Evolutionary conservation across 2,329 filamentous ascomycete species (phyloP).

Genomic region (Macrophomina tecta): DNA sequence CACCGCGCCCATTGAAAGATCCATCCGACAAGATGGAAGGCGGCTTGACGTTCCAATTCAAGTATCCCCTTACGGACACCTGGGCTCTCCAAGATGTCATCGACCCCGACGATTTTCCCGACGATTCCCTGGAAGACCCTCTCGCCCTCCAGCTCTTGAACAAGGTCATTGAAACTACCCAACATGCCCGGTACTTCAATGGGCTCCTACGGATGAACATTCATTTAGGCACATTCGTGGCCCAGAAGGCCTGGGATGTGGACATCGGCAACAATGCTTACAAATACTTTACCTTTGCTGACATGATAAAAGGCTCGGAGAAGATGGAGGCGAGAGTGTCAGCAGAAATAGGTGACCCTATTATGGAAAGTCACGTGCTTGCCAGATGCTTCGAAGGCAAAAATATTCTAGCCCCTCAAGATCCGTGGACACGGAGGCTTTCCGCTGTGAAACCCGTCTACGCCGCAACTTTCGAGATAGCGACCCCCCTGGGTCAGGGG

Average conservation of each 20-base stretch:
- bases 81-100: background rate
- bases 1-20: background rate
- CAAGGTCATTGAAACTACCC: background rate
- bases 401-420: background rate
- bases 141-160: background rate
- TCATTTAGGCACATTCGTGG: conserved; percentile 17
- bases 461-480: conserved; percentile 21
- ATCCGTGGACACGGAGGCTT: background rate
- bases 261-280: background rate
- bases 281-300: background rate
- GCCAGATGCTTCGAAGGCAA: conserved; percentile 8
- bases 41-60: background rate
- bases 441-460: conserved; percentile 18
- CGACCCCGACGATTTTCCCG: too few species aligned
- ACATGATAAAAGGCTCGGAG: background rate
- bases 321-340: conserved; percentile 6
- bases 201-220: background rate
- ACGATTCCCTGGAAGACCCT: background rate
- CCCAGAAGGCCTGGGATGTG: background rate
- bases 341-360: conserved; percentile 10
- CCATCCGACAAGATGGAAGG: background rate
- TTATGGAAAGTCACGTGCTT: conserved; percentile 8
- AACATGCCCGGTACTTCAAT: background rate
- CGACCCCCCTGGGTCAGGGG: background rate
- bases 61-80: background rate